Evolutionary conservation across 176 grass and related monocot genomes (phyloP), one percentile per base, ranked within the genome.

Genomic region (Raddia distichophylla): DNA sequence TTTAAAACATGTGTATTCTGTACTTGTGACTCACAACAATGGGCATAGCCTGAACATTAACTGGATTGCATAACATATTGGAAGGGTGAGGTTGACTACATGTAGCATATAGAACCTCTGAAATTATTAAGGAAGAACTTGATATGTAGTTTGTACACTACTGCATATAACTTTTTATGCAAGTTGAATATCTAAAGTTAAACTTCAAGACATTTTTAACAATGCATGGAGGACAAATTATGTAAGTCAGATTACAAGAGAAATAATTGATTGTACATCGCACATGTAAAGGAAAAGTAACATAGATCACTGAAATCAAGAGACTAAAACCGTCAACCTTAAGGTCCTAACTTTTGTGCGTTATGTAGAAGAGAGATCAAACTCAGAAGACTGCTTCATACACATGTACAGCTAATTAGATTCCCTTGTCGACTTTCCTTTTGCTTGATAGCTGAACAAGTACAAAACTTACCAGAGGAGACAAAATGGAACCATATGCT

Each of bases 391-490:
- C 75, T 61, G 52, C 49, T 84, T 69, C 85, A 80, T 69, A 64
- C 52, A 49, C 48, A 80, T 88, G 57, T 81, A 80, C 71, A 87
- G 64, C 69, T 69, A 75, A 78, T 80, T 37, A 79, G 81, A 90
- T 86, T 88, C 66, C 76, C 77, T 77, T 84, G 87, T 87, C 89
- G 70, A 62, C 77, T 84, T 87, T 89, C 74, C 86, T 91, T 89
- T 91, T 80, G 16, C 68, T 59, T 87, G 78, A 89, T 90, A 91
- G 89, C 54, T 91, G 88, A 98, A 94, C 89, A 91, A 91, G 90
- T 95, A 87, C 87, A 91, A 99, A 95, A 99, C 89, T 95, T 95
- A 86, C 74, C 42, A 86, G 86, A 90, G 90, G 93, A 93, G 91
- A 91, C 90, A 99, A 99, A 88, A 93, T 81, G 55, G 93, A 93